Evolutionary conservation across 192 early-diverging fungal species (phyloP), one percentile per base, ranked within the genome.

Genomic region (Coemansia sp.): DNA sequence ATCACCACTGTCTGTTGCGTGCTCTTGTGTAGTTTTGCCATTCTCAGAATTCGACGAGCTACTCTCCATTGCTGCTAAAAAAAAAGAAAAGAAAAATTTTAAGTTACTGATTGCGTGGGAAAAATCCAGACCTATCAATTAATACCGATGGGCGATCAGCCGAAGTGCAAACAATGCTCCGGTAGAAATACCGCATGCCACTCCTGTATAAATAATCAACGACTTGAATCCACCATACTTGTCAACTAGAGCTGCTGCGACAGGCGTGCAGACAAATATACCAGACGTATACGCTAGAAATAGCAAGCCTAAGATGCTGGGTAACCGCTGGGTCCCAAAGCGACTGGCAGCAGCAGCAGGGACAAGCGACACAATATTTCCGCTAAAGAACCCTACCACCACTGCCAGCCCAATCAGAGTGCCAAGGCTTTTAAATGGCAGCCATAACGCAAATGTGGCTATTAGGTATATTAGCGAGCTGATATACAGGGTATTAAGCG

Each of bases 371-470:
- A 76, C 62, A 23, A 76, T 48, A 17, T 51, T 61, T 15, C 64
- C 65, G 11, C 60, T 67, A 15, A 43, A 63, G 21, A 75, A 75
- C 2, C 71, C 71, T 52, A 62, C 69, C 2, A 76, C 15, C 1
- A 60, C 44, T 3, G 52, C 66, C 2, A 58, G 40, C 0, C 58
- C 62, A 20, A 62, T 53, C 18, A 76, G 50, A 5, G 60, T 51
- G n/a, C 59, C 58, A 11, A 57, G 12, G 17, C 23, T 41, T 16
- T 60, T 56, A 28, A 70, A 69, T 16, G 62, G 66, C 5, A 69
- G 46, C 73, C 67, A 76, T 2, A 76, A 17, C 20, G 62, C 59
- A 16, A 76, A 50, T 18, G 70, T 48, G 10, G 54, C 60, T 36
- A 76, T 45, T 10, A 46, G 44, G 14, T 45, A 57, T 4, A 69